Percentiles rank a stretch among this genome's conserved stretches.
Evolutionary conservation across 345 rosid species (phyloP).

Genomic region (Arabidopsis thaliana): DNA sequence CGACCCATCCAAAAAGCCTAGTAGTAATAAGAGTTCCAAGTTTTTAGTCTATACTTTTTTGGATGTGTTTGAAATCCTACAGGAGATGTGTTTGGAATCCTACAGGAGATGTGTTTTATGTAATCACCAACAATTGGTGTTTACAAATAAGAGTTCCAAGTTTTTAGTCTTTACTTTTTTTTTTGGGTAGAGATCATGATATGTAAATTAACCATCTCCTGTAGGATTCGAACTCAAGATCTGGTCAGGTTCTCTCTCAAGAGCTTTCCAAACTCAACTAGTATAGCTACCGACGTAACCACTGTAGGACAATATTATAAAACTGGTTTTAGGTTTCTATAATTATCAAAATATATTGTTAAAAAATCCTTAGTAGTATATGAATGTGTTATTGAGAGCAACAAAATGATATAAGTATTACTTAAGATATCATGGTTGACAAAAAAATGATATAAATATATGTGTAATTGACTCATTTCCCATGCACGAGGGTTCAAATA

Average conservation of each 20-base stretch:
- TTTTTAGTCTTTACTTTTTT: background rate
- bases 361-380: too few species aligned
- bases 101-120: too few species aligned
- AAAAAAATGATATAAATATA: slow-evolving; percentile 14
- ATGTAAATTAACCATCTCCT: background rate
- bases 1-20: background rate
- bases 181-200: background rate
- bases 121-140: background rate
- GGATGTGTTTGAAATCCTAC: too few species aligned
- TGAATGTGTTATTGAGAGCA: background rate
- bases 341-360: background rate
- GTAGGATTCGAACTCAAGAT: background rate
- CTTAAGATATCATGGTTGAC: background rate
- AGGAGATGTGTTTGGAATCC: too few species aligned
- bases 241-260: background rate
- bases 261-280: background rate
- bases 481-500: slow-evolving; percentile 29
- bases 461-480: background rate
- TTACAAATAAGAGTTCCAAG: background rate
- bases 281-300: background rate
- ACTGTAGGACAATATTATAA: background rate
- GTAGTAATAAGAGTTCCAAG: background rate
- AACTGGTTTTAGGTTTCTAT: slow-evolving; percentile 3
- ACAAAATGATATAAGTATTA: background rate
- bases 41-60: too few species aligned